Base-by-base conservation (phyloP, 441 rosid species). In the Erodium moschatum region DNA sequence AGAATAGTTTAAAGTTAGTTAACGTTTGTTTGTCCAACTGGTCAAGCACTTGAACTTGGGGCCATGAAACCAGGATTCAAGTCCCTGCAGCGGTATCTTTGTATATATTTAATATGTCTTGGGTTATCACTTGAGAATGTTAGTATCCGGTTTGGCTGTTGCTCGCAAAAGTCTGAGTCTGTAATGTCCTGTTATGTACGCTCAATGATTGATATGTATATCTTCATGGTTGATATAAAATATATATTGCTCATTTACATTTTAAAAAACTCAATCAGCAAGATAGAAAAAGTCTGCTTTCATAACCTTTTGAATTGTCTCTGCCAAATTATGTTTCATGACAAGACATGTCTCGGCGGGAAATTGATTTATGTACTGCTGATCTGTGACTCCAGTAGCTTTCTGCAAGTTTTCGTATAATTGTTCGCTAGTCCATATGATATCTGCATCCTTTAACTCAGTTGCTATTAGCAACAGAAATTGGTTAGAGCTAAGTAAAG, bases 301-400 rank as follows among this genome's bases (percentile, higher is more conserved):
- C 63, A 67, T 56, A 56, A 90, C 97, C 96, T 76, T 85, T 75
- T 87, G 94, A 80, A 90, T 73, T 64, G 97, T 93, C 76, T 87
- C 92, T 0, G 97, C 98, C 79, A 93, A 85, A 89, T 90, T 94
- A 84, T 93, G 98, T 80, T 93, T 93, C 98, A 92, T 92, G 75
- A 90, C 98, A 71, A 92, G 77, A 78, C 94, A 92, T 56, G 96
- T 93, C 82, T 92, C 98, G 70, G 84, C 90, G 44, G 98, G 97
- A 81, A 90, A 92, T 77, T 93, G 98, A 69, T 89, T 90, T 27
- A 87, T 60, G 70, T 81, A 86, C 72, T 90, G 97, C 75, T 78
- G 78, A 77, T 87, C 90, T 33, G 92, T 86, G 72, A 93, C 75
- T 66, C 97, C 97, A 66, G 83, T 80, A 46, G 74, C 85, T 62